Conservation (phyloP, 257 asterid species). For the Solanum clarkiae region DNA sequence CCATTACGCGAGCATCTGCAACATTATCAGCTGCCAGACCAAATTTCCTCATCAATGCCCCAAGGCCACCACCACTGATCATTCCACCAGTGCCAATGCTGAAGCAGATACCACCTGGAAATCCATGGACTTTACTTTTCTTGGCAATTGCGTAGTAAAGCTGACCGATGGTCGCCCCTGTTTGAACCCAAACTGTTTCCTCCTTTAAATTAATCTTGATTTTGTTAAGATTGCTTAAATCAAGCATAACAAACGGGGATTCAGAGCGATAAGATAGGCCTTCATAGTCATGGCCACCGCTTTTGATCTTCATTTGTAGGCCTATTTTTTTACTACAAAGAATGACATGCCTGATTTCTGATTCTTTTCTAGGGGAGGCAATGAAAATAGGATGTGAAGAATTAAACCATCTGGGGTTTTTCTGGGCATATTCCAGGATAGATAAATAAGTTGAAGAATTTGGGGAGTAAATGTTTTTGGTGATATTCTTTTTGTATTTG, state of each 20-base stretch:
- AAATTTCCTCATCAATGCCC: not conserved
- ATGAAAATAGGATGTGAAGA: not conserved
- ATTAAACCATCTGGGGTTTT: not conserved
- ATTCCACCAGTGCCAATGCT: slow-evolving; percentile 8
- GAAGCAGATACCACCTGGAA: slow-evolving; percentile 3
- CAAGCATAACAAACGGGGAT: not conserved
- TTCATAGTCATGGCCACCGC: not conserved
- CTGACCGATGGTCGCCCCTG: slow-evolving; percentile 6
- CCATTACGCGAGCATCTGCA: not conserved
- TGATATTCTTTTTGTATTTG: not conserved
- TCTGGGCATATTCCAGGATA: not conserved
- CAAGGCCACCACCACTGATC: not conserved
- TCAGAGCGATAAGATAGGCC: not conserved
- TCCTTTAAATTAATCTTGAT: not conserved
- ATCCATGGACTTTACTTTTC: not conserved
- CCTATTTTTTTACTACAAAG: not conserved
- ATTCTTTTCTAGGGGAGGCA: not conserved
- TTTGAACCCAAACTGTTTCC: slow-evolving; percentile 3
- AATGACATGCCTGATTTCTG: not conserved
- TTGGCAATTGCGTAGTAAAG: not conserved
- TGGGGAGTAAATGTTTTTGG: not conserved
- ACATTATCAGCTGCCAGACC: not conserved
- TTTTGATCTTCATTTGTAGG: not conserved
- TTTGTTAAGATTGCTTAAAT: not conserved
- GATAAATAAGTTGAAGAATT: not conserved